Base-by-base conservation (phyloP, 1,284 basidiomycete genomes). In the Cryptococcus amylolentus region DNA sequence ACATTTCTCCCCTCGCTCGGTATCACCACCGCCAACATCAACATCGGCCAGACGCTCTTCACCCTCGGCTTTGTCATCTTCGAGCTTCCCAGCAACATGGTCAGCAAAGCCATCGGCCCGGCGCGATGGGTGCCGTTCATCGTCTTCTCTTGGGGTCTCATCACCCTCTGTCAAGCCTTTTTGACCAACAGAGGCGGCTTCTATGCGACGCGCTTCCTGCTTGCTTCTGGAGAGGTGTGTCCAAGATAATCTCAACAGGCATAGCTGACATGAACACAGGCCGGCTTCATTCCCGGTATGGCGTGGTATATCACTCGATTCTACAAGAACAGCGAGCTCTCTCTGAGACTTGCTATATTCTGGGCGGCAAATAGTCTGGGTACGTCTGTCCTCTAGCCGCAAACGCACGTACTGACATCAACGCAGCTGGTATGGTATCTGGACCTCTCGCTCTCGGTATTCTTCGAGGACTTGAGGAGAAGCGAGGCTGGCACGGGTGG, bases 251-350 rank as follows among this genome's bases (percentile, higher is more conserved):
- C 23, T 1, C 3, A 26, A 26, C 13, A 27, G 40, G 28, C 23
- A 8, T 43, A 16, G n/a, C 27, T 40, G 37, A 54, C 12, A n/a
- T 6, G 10, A 6, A n/a, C 38, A 13, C 47, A 57, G 54, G 59
- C 59, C n/a, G 58, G 62, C 8, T 64, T 64, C 48, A 64, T 64
- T 49, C 62, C 62, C 12, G 62, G 58, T 40, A 60, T 64, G 58
- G 58, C 58, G 20, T 64, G 59, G 62, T 64, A 64, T 26, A 51
- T 64, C 42, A 61, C 62, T 14, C 50, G 58, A 42, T 61, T 61
- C 45, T 64, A 64, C 54, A 47, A 52, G n/a, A 57, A 57, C 26
- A 49, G 48, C 26, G 62, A 64, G 48, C 52, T 64, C 4, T 49
- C 43, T 45, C 47, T 64, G 5, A 41, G 62, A 45, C 40, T 64